phyloP scores from a whole-genome alignment of 2,329 filamentous ascomycete genomes.

The Bisporella sp. region DNA sequence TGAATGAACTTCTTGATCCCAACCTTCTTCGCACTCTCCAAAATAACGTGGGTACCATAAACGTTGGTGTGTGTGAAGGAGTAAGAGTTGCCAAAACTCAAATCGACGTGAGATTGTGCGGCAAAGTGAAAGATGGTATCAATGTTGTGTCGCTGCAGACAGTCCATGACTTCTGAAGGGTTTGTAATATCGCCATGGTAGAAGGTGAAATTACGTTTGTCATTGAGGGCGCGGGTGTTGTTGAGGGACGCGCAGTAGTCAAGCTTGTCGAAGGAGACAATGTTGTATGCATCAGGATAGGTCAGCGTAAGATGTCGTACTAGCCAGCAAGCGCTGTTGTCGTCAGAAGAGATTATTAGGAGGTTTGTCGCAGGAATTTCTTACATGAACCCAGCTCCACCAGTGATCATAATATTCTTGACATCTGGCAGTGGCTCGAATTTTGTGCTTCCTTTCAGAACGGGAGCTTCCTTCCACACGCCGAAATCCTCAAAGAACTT shows the following conservation, averaged over 20 bases:
- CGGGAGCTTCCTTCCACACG: slow-evolving; percentile 64
- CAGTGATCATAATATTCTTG: slow-evolving; percentile 77
- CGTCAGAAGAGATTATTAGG: slow-evolving; percentile 11
- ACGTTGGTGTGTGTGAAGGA: slow-evolving; percentile 78
- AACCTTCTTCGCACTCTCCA: slow-evolving; percentile 69
- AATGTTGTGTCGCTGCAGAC: slow-evolving; percentile 63
- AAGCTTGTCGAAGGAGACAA: slow-evolving; percentile 78
- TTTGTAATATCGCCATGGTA: slow-evolving; percentile 74
- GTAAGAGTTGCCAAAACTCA: slow-evolving; percentile 78
- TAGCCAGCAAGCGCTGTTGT: slow-evolving; percentile 70
- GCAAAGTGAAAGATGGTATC: slow-evolving; percentile 82
- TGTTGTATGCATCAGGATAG: slow-evolving; percentile 68
- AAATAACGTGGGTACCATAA: slow-evolving; percentile 73
- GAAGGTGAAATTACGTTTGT: slow-evolving; percentile 67
- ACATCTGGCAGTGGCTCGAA: slow-evolving; percentile 63
- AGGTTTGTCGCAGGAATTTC: slow-evolving; percentile 25
- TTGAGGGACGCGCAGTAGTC: slow-evolving; percentile 78
- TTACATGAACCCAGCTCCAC: slow-evolving; percentile 81
- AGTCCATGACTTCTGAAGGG: slow-evolving; percentile 61
- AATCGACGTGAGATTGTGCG: slow-evolving; percentile 77
- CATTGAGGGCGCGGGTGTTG: slow-evolving; percentile 65
- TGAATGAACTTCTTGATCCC: slow-evolving; percentile 70
- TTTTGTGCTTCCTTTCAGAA: slow-evolving; percentile 62
- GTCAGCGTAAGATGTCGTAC: slow-evolving; percentile 70
- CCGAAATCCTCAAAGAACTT: slow-evolving; percentile 51